Percentiles rank a stretch among this genome's conserved stretches.
phyloP scores from a whole-genome alignment of 2,329 filamentous ascomycete species.

The Trichophyton simii region DNA sequence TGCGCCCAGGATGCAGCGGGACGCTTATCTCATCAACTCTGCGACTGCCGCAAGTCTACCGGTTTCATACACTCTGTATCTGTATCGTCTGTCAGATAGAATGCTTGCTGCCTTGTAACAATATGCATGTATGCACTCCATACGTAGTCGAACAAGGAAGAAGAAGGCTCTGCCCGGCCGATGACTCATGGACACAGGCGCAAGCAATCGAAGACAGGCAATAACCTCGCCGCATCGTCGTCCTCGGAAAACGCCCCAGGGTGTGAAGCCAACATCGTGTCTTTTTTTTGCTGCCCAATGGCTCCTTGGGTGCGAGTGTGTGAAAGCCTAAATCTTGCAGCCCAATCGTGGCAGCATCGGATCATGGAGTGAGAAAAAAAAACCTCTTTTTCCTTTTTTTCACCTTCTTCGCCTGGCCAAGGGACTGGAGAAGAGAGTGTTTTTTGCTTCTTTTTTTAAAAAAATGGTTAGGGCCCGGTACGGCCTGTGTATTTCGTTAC shows the following conservation, averaged over 20 bases:
- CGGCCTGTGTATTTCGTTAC: not conserved
- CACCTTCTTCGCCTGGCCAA: not conserved
- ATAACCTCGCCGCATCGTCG: not conserved
- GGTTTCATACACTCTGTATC: not conserved
- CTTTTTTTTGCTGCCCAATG: slow-evolving; percentile 2
- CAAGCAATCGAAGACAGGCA: not conserved
- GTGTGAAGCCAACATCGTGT: not conserved
- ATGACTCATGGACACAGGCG: not conserved
- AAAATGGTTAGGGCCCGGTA: not conserved
- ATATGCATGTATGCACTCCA: not conserved
- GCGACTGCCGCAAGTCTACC: not conserved
- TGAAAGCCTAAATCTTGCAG: not conserved
- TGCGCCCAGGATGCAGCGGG: not conserved
- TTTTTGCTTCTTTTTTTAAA: not conserved
- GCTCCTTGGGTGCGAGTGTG: slow-evolving; percentile 1
- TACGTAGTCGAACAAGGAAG: not conserved
- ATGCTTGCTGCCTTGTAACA: too few relatives aligned
- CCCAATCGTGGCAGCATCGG: slow-evolving; percentile 2
- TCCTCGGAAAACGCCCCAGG: not conserved
- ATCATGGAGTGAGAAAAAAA: not conserved
- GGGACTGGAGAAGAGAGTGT: not conserved
- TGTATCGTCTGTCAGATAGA: too few relatives aligned
- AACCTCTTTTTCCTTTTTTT: not conserved
- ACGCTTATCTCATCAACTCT: slow-evolving; percentile 1
- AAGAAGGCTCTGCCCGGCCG: not conserved